Evolutionary conservation across 2,329 filamentous ascomycete species (phyloP).

Genomic region (Metarhizium humberi): DNA sequence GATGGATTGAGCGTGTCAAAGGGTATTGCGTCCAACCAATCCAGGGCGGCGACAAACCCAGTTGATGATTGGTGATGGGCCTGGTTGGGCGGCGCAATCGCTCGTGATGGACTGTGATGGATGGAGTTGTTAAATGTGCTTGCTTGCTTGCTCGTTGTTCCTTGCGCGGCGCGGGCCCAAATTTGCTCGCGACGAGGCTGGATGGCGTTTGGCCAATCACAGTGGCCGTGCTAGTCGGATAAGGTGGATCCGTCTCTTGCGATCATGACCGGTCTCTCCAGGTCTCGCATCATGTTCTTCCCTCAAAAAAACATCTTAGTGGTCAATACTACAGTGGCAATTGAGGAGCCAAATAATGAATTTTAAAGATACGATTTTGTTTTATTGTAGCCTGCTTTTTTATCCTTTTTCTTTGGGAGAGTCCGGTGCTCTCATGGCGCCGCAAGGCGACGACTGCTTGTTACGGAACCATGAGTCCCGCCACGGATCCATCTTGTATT

Average conservation of each 20-base stretch:
- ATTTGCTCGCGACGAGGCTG: conserved; percentile 29
- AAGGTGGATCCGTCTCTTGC: background rate
- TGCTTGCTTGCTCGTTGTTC: background rate
- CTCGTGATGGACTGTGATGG: conserved; percentile 7
- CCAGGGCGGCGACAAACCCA: background rate
- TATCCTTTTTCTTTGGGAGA: too few species aligned
- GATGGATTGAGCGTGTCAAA: background rate
- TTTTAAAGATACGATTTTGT: too few species aligned
- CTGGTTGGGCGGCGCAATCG: conserved; percentile 7
- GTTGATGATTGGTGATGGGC: conserved; percentile 2
- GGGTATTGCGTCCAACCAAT: background rate
- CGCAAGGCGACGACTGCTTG: conserved; percentile 11
- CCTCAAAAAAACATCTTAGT: too few species aligned
- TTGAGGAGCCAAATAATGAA: too few species aligned
- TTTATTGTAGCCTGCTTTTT: too few species aligned
- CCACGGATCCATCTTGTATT: background rate
- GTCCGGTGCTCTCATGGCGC: background rate
- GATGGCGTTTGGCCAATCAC: conserved; percentile 17
- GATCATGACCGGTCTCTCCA: background rate
- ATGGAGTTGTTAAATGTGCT: conserved; percentile 6
- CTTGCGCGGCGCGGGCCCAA: conserved; percentile 20
- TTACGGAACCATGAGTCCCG: background rate
- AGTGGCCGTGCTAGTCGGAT: too few species aligned
- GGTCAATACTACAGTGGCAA: too few species aligned
- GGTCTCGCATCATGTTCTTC: too few species aligned